A percentile compares a stretch with the other conserved stretches of the same genome.
These are phyloP conservation scores for Trypanosoma avium DNA, from an alignment of 208 protist genomes.

Conservation along the genomic window DNA sequence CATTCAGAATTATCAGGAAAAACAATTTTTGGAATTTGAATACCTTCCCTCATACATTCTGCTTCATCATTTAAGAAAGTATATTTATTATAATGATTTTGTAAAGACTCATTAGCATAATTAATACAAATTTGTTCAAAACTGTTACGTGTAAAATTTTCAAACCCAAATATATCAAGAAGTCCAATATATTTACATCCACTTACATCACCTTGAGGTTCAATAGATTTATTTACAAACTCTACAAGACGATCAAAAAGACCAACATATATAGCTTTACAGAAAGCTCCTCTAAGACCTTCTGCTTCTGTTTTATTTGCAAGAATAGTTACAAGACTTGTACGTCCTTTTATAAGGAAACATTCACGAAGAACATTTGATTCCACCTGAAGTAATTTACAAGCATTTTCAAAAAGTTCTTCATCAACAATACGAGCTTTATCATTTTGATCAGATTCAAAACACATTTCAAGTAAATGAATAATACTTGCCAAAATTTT, in stretches of 20 bases:
- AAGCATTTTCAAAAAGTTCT: constrained; percentile 40
- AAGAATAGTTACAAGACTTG: constrained; percentile 75
- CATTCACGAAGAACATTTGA: constrained; percentile 53
- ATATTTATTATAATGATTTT: constrained; percentile 97
- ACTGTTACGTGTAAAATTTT: constrained; percentile 94
- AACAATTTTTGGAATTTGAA: constrained; percentile 69
- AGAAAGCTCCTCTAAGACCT: constrained; percentile 82
- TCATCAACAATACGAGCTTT: constrained; percentile 61
- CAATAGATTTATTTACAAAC: constrained; percentile 80
- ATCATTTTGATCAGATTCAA: constrained; percentile 77
- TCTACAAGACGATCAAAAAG: constrained; percentile 91
- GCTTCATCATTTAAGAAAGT: constrained; percentile 95
- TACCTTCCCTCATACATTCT: constrained; percentile 85
- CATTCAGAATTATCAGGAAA: constrained; percentile 90
- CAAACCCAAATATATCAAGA: constrained; percentile 97
- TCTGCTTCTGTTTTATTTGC: constrained; percentile 77
- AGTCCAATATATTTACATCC: constrained; percentile 91
- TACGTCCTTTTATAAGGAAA: constrained; percentile 81
- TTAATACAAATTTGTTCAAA: constrained; percentile 99
- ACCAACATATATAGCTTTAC: constrained; percentile 87
- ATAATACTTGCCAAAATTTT: constrained; percentile 90
- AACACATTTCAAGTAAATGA: constrained; percentile 91
- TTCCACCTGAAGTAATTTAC: constrained; percentile 68
- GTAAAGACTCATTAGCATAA: constrained; percentile 97
- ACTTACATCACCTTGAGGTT: constrained; percentile 42